Evolutionary conservation across 768 basidiomycete species (phyloP).

Genomic region (Auriscalpium vulgare): DNA sequence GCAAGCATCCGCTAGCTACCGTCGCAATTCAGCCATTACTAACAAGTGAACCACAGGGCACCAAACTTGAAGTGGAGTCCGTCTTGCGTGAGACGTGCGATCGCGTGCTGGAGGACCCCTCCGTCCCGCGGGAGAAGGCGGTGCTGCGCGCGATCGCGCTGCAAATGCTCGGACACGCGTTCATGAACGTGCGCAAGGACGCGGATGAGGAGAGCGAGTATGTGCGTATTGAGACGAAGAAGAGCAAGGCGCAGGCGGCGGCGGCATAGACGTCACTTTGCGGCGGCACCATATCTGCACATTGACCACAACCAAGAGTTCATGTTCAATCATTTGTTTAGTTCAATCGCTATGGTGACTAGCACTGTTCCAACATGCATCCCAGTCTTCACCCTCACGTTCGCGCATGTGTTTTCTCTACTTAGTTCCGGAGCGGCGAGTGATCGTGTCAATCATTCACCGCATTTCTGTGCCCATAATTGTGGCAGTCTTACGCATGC

Average conservation of each 20-base stretch:
- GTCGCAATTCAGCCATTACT: background rate
- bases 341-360: too few relatives aligned
- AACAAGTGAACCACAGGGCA: constrained; percentile 43
- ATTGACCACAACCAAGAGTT: too few relatives aligned
- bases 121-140: constrained; percentile 46
- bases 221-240: constrained; percentile 72
- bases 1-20: constrained; percentile 26
- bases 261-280: too few relatives aligned
- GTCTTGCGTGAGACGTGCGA: constrained; percentile 87
- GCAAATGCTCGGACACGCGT: constrained; percentile 81
- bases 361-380: too few relatives aligned
- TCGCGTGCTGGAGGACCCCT: constrained; percentile 55
- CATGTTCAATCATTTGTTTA: too few relatives aligned
- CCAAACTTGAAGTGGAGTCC: constrained; percentile 87
- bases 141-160: constrained; percentile 72
- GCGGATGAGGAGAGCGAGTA: constrained; percentile 60
- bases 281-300: too few relatives aligned
- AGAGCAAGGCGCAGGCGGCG: constrained; percentile 23
- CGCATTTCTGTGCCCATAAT: too few relatives aligned
- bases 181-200: constrained; percentile 62
- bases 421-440: too few relatives aligned
- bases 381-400: too few relatives aligned
- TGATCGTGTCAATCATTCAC: too few relatives aligned
- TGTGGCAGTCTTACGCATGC: too few relatives aligned
- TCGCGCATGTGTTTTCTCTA: too few relatives aligned